These are phyloP conservation scores for Coemansia biformis DNA, from an alignment of 192 early-diverging fungal genomes.

Conservation along the genomic window DNA sequence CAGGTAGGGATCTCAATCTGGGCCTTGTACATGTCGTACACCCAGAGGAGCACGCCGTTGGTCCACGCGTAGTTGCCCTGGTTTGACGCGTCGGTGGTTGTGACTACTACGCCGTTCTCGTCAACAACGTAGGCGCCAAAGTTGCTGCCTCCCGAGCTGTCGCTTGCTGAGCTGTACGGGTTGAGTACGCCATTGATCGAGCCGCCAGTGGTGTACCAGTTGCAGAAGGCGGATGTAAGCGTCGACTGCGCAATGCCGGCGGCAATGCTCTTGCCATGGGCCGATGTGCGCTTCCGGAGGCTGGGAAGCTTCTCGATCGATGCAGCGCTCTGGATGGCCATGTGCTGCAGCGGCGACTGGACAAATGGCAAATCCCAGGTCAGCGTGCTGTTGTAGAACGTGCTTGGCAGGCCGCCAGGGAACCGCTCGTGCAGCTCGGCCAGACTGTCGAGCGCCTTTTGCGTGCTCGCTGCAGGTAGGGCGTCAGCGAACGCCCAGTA, in stretches of 20 bases:
- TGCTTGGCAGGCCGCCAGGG: slow-evolving; percentile 60
- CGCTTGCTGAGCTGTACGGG: slow-evolving; percentile 4
- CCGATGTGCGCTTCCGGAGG: not conserved
- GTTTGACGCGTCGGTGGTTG: slow-evolving; percentile 10
- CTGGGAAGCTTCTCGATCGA: slow-evolving; percentile 3
- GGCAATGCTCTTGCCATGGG: slow-evolving; percentile 7
- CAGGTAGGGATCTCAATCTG: slow-evolving; percentile 27
- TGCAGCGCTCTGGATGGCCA: slow-evolving; percentile 39
- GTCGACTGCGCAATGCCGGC: slow-evolving; percentile 50
- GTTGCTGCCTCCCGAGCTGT: slow-evolving; percentile 9
- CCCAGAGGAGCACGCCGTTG: slow-evolving; percentile 37
- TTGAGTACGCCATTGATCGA: slow-evolving; percentile 46
- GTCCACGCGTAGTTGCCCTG: slow-evolving; percentile 35
- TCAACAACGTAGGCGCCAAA: slow-evolving; percentile 24
- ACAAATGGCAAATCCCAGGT: slow-evolving; percentile 68
- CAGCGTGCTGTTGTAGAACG: slow-evolving; percentile 54
- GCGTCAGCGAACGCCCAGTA: slow-evolving; percentile 53
- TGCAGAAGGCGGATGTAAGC: slow-evolving; percentile 56
- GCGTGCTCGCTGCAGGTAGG: slow-evolving; percentile 13
- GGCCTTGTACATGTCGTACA: slow-evolving; percentile 22
- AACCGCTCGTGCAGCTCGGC: slow-evolving; percentile 38
- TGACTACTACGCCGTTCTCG: slow-evolving; percentile 15
- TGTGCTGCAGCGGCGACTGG: slow-evolving; percentile 61
- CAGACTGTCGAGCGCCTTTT: slow-evolving; percentile 46
- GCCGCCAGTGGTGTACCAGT: slow-evolving; percentile 67